Conservation (phyloP, 2,329 filamentous ascomycete genomes). For the Colletotrichum karsti region DNA sequence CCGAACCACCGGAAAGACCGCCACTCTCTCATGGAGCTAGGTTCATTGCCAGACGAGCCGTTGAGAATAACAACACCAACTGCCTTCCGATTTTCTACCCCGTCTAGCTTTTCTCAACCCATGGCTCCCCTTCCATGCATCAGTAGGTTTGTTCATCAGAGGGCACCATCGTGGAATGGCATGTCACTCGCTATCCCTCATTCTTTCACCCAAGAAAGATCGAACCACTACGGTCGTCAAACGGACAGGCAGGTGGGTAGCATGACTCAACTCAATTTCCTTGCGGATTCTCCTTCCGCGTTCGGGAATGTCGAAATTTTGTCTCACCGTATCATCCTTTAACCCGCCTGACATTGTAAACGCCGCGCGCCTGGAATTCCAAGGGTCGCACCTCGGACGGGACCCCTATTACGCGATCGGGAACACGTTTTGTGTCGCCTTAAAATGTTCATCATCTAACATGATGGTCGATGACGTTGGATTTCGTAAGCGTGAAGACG, state of each 20-base stretch:
- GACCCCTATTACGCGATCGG: neutral
- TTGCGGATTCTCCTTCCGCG: slow-evolving; percentile 1
- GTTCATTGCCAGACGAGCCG: no score
- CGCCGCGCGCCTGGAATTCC: neutral
- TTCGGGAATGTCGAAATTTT: slow-evolving; percentile 17
- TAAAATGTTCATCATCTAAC: neutral
- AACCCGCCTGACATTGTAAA: neutral
- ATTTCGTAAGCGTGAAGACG: neutral
- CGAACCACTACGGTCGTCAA: neutral
- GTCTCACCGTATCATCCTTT: slow-evolving; percentile 1
- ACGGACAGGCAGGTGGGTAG: neutral
- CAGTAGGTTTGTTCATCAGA: neutral
- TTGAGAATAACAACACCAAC: no score
- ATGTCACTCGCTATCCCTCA: neutral
- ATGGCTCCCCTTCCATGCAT: neutral
- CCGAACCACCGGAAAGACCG: no score
- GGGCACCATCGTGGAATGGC: neutral
- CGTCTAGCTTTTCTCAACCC: no score
- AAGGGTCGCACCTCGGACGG: neutral
- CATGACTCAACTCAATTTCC: slow-evolving; percentile 24
- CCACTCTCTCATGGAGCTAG: no score
- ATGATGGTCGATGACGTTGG: neutral
- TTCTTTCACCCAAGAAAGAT: neutral
- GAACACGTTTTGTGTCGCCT: neutral
- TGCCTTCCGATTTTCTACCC: no score